phyloP scores from a whole-genome alignment of 208 protist species.

The Leishmania gerbilli region DNA sequence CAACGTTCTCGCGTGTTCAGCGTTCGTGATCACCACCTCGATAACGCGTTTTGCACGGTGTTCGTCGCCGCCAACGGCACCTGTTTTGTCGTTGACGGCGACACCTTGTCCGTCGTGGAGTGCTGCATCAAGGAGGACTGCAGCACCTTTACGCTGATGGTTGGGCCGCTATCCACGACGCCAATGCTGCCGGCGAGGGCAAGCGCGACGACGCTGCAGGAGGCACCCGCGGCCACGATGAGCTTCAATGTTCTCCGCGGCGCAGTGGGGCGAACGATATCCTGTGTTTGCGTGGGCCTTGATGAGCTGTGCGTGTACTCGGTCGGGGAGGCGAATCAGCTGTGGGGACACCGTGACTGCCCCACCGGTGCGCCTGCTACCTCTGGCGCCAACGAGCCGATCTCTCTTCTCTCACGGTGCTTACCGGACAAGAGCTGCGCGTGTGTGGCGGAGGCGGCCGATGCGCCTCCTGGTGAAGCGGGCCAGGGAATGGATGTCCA shows the following conservation, averaged over 20 bases:
- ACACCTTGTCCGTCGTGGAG: constrained; percentile 45
- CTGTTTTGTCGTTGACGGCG: constrained; percentile 62
- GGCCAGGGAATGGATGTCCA: background rate
- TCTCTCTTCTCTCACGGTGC: constrained; percentile 19
- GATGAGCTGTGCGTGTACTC: constrained; percentile 80
- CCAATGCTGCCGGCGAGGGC: background rate
- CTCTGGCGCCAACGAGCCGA: background rate
- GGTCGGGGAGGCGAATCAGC: constrained; percentile 45
- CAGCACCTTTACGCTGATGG: constrained; percentile 76
- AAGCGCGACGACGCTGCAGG: background rate
- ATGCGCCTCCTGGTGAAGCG: background rate
- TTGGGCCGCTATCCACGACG: constrained; percentile 32
- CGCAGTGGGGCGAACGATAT: constrained; percentile 36
- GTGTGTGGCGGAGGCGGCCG: background rate
- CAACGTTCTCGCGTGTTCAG: constrained; percentile 57
- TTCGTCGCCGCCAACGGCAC: constrained; percentile 66
- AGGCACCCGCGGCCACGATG: background rate
- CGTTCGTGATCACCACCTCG: constrained; percentile 24
- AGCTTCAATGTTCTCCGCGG: constrained; percentile 15
- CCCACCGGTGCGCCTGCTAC: background rate
- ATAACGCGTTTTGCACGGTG: constrained; percentile 60
- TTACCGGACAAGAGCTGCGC: background rate
- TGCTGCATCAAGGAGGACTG: constrained; percentile 70
- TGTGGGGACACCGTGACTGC: constrained; percentile 20
- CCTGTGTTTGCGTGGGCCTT: constrained; percentile 68